These are phyloP conservation scores for Saxophila tyrrhenica DNA, from an alignment of 495 filamentous ascomycete genomes.

Conservation along the genomic window DNA sequence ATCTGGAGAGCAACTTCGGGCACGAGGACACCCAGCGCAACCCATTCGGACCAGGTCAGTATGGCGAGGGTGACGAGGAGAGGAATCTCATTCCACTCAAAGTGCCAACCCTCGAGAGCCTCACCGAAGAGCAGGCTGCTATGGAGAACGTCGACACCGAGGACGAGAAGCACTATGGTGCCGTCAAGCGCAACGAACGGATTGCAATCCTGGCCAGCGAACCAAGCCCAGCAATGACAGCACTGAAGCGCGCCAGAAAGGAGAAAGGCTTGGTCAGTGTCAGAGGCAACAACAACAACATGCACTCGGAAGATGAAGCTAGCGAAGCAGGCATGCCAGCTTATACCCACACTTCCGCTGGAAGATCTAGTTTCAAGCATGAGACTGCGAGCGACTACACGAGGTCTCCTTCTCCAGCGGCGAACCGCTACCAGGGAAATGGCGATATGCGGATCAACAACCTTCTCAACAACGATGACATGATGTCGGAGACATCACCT, in stretches of 20 bases:
- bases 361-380: background rate
- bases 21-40: slow-evolving; percentile 72
- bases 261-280: slow-evolving; percentile 13
- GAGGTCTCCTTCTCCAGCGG: slow-evolving; percentile 19
- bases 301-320: slow-evolving; percentile 11
- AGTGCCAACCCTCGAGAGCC: slow-evolving; percentile 64
- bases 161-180: slow-evolving; percentile 77
- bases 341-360: background rate
- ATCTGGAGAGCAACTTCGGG: slow-evolving; percentile 91
- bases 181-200: slow-evolving; percentile 69
- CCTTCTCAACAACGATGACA: slow-evolving; percentile 30
- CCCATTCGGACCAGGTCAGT: slow-evolving; percentile 73
- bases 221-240: slow-evolving; percentile 35
- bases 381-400: slow-evolving; percentile 21
- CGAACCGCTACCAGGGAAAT: slow-evolving; percentile 13
- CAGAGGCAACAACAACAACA: background rate
- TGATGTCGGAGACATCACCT: slow-evolving; percentile 7
- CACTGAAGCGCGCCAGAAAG: slow-evolving; percentile 19
- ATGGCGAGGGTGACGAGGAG: slow-evolving; percentile 40
- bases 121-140: slow-evolving; percentile 66
- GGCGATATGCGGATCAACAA: slow-evolving; percentile 34
- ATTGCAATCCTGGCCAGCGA: slow-evolving; percentile 44
- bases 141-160: slow-evolving; percentile 83
- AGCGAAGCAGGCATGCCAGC: slow-evolving; percentile 4
- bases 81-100: slow-evolving; percentile 61